Base-by-base conservation (phyloP, 1,139 yeast species). In the Saccharomyces hybrid region DNA sequence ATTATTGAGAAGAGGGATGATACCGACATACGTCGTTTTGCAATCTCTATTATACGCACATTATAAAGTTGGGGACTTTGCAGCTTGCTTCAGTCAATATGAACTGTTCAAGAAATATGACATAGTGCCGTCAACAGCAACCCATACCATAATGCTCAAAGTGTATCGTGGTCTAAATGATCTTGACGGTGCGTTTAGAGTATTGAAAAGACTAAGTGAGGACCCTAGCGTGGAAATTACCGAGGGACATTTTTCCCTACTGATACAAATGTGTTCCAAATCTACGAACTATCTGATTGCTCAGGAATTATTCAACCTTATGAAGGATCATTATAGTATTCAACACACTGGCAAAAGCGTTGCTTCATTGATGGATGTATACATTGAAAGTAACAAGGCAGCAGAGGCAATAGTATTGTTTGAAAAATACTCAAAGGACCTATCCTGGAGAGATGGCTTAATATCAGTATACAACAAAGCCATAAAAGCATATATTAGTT, bases 1-100 rank as follows among this genome's bases (percentile, higher is more conserved):
- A 58, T 67, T 80, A 50, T 54, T 73, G 13, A 69, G 73, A 55
- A 73, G 85, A 55, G 74, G 76, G 0, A 71, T 82, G 60, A 60
- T 58, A 3, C 87, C 89, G 1, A 74, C 75, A 5, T 72, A 77
- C n/a, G 66, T 73, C 4, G 76, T 85, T 0, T 70, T 78, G 51
- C 73, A 74, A 29, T 75, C 84, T 0, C 63, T 86, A 46, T 76
- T 87, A 57, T 71, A 72, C 46, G 72, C 80, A 4, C 71, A 79
- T 53, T 69, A 80, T 14, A 72, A 73, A 46, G 65, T 73, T 7
- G 78, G 81, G 26, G 78, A 84, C 51, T 66, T 74, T 28, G 68
- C 71, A 0, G 78, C 75, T 23, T 85, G 80, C 6, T 64, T 73
- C 29, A 63, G 66, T 38, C 72, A 75, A 61, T 81, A 75, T 58